These are phyloP conservation scores for Penicillium corylophilum DNA, from an alignment of 2,329 filamentous ascomycete species.

Conservation along the genomic window DNA sequence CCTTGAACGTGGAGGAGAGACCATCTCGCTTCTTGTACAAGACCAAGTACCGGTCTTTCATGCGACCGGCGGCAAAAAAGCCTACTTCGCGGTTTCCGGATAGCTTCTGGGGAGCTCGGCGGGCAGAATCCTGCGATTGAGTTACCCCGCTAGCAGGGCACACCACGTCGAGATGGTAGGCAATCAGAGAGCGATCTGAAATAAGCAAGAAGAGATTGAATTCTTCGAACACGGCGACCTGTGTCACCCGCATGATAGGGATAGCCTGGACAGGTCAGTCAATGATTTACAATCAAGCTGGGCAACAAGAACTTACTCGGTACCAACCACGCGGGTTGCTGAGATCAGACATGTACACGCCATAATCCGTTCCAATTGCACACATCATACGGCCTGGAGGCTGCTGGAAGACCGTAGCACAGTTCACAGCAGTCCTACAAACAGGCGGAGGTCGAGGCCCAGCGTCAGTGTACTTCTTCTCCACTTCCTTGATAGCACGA, in stretches of 20 bases:
- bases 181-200: constrained; percentile 85
- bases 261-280: constrained; percentile 63
- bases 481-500: constrained; percentile 83
- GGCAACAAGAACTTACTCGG: constrained; percentile 60
- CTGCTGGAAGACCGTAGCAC: constrained; percentile 81
- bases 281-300: constrained; percentile 3
- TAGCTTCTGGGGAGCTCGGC: constrained; percentile 87
- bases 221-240: constrained; percentile 92
- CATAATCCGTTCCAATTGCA: constrained; percentile 91
- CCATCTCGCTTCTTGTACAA: constrained; percentile 97
- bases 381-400: constrained; percentile 82
- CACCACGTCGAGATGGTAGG: constrained; percentile 88
- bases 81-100: constrained; percentile 85
- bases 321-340: constrained; percentile 88
- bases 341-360: constrained; percentile 85
- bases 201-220: constrained; percentile 92
- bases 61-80: constrained; percentile 92
- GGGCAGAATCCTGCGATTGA: constrained; percentile 66
- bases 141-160: constrained; percentile 52
- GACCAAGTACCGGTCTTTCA: constrained; percentile 93
- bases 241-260: constrained; percentile 73
- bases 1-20: constrained; percentile 88
- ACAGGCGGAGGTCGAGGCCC: constrained; percentile 71
- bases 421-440: constrained; percentile 85
- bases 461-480: constrained; percentile 64